Conservation (phyloP, 2,329 filamentous ascomycete species). For the Colletotrichum cordylinicola region DNA sequence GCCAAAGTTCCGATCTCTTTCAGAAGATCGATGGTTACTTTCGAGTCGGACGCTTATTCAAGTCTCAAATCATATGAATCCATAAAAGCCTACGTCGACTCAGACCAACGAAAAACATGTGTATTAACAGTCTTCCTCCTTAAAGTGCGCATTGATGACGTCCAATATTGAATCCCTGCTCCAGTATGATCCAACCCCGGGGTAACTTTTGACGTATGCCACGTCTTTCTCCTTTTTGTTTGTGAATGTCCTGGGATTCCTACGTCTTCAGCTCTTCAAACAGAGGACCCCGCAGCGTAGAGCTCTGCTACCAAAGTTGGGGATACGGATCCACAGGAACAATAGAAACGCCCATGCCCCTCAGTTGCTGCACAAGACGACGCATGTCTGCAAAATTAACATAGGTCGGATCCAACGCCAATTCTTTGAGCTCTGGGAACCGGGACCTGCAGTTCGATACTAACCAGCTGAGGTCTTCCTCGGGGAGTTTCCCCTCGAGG, state of each 20-base stretch:
- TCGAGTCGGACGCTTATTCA: background rate
- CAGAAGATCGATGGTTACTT: background rate
- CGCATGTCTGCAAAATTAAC: background rate
- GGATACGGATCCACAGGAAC: background rate
- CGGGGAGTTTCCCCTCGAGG: background rate
- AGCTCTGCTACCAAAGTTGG: background rate
- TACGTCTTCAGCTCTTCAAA: background rate
- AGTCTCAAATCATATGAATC: background rate
- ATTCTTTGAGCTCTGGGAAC: background rate
- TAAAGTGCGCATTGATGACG: background rate
- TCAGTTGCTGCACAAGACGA: background rate
- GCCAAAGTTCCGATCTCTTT: accelerated
- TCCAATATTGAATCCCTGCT: background rate
- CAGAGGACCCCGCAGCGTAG: background rate
- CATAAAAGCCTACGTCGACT: background rate
- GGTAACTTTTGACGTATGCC: background rate
- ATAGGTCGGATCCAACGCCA: background rate
- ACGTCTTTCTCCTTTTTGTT: background rate
- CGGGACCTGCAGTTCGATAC: background rate
- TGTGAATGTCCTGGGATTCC: background rate
- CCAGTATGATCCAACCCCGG: background rate
- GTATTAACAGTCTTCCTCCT: background rate
- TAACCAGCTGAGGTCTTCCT: background rate
- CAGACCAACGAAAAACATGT: accelerated
- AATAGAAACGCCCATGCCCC: background rate